A percentile compares a stretch with the other conserved stretches of the same genome.
phyloP scores from a whole-genome alignment of 129 eudicot genomes.

The Flaveria robusta region DNA sequence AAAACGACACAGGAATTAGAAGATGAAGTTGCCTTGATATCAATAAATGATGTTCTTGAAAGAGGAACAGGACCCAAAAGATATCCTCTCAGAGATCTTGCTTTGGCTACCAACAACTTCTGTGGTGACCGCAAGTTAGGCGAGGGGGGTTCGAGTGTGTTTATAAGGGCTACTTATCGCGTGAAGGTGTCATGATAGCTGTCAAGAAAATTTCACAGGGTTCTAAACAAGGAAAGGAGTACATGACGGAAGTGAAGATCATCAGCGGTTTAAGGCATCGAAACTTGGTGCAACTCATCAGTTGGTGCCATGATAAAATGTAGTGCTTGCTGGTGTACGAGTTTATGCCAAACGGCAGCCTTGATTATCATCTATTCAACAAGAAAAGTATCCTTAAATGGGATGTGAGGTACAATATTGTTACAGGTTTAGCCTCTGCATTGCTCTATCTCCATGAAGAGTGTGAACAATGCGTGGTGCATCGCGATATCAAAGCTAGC shows the following conservation, averaged over 20 bases:
- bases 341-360: conserved; percentile 62
- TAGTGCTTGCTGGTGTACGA: conserved; percentile 56
- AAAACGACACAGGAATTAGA: background rate
- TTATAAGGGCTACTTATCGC: conserved; percentile 41
- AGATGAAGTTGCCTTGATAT: conserved; percentile 24
- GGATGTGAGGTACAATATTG: conserved; percentile 47
- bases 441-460: conserved; percentile 63
- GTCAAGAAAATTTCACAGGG: conserved; percentile 51
- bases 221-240: conserved; percentile 59
- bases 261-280: conserved; percentile 53
- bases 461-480: conserved; percentile 62
- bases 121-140: conserved; percentile 45
- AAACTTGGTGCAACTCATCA: conserved; percentile 51
- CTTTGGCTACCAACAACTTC: conserved; percentile 45
- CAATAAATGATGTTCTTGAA: conserved; percentile 49
- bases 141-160: conserved; percentile 56
- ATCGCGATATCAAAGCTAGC: conserved; percentile 63
- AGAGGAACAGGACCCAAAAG: conserved; percentile 39
- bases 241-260: conserved; percentile 50
- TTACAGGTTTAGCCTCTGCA: conserved; percentile 48
- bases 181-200: conserved; percentile 34
- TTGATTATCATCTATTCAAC: conserved; percentile 43
- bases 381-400: conserved; percentile 37
- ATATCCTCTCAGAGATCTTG: conserved; percentile 36
- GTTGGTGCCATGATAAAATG: conserved; percentile 56